Percentiles rank a stretch among this genome's conserved stretches.
phyloP scores from a whole-genome alignment of 2,329 filamentous ascomycete genomes.

The Hypoxylon rubiginosum region DNA sequence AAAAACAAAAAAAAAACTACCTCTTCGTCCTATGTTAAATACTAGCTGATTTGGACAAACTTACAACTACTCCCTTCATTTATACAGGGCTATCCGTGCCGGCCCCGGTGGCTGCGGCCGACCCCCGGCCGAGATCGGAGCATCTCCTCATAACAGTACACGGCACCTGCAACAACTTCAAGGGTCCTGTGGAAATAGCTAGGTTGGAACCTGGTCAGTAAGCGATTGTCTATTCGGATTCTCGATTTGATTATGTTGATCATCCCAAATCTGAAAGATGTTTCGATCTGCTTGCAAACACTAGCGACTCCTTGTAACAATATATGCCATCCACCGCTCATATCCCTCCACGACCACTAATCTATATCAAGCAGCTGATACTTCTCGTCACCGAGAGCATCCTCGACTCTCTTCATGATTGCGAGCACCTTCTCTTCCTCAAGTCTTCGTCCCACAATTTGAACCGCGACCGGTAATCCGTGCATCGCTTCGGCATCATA shows the following conservation, averaged over 20 bases:
- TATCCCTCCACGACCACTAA: conserved; percentile 43
- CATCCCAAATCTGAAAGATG: neutral
- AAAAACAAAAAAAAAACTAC: neutral
- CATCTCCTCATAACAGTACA: neutral
- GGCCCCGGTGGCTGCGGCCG: conserved; percentile 8
- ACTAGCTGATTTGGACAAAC: neutral
- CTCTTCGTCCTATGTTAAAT: neutral
- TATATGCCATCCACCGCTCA: neutral
- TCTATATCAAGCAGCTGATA: conserved; percentile 66
- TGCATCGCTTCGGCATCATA: conserved; percentile 89
- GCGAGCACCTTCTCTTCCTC: conserved; percentile 91
- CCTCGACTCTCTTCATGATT: conserved; percentile 83
- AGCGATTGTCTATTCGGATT: conserved; percentile 2
- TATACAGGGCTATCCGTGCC: conserved; percentile 27
- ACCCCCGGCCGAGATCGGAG: conserved; percentile 38
- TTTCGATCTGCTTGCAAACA: neutral
- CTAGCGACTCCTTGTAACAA: too few relatives aligned
- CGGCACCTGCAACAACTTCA: neutral
- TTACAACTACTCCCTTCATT: neutral
- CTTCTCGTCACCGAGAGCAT: conserved; percentile 72
- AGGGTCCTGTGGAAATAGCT: neutral
- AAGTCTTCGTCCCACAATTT: conserved; percentile 82
- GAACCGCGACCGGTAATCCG: conserved; percentile 87
- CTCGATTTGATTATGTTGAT: conserved; percentile 4
- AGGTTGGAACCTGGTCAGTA: neutral